phyloP scores from a whole-genome alignment of 495 filamentous ascomycete species.

The Podospora anserina region DNA sequence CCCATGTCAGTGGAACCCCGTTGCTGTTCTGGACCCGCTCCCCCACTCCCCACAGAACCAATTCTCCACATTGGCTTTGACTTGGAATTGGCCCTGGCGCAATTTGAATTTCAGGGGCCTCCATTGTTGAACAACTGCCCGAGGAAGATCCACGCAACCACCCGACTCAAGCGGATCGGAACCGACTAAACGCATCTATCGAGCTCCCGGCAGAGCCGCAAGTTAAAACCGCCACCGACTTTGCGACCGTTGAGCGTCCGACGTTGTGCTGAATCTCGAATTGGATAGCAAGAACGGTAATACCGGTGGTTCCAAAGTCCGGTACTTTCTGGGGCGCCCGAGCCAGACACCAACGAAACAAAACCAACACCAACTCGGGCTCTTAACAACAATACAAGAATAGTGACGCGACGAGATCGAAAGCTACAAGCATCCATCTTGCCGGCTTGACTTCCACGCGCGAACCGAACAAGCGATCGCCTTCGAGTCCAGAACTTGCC shows the following conservation, averaged over 20 bases:
- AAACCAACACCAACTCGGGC: not conserved
- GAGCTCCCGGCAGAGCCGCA: not conserved
- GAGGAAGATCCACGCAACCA: not conserved
- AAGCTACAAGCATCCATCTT: not conserved
- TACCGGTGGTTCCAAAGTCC: not conserved
- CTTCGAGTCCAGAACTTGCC: not conserved
- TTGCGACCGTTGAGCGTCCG: not conserved
- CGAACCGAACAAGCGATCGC: not conserved
- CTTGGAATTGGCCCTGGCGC: not conserved
- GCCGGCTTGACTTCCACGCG: not conserved
- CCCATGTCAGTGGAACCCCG: constrained; percentile 16
- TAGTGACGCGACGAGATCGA: not conserved
- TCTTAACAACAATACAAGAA: not conserved
- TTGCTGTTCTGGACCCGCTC: not conserved
- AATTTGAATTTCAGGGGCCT: constrained; percentile 8
- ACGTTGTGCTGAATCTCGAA: not conserved
- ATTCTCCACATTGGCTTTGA: not conserved
- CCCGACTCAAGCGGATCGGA: not conserved
- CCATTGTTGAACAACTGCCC: constrained; percentile 4
- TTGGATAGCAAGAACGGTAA: not conserved
- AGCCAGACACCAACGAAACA: not conserved
- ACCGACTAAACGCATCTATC: not conserved
- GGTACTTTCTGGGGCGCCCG: not conserved
- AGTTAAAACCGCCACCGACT: not conserved
- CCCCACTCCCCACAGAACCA: not conserved